These are phyloP conservation scores for Cryptosporidium sp. DNA, from an alignment of 169 alveolate species.

Conservation along the genomic window DNA sequence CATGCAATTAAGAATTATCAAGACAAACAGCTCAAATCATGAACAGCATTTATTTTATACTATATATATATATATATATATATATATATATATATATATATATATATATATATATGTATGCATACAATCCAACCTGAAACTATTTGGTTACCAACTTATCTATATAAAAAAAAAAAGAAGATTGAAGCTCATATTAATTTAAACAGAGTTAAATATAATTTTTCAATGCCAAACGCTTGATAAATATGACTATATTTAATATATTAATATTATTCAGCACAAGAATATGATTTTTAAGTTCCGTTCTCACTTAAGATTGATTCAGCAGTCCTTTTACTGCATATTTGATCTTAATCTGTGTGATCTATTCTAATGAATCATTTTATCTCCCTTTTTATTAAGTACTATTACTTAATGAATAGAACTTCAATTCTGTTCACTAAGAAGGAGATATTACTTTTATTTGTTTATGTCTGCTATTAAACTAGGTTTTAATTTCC, in stretches of 20 bases:
- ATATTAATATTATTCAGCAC: too few relatives aligned
- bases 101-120: too few relatives aligned
- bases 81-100: too few relatives aligned
- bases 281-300: too few relatives aligned
- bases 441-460: too few relatives aligned
- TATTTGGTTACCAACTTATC: not conserved
- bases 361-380: not conserved
- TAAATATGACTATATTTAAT: too few relatives aligned
- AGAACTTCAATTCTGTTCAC: not conserved
- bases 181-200: not conserved
- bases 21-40: conserved; percentile 63
- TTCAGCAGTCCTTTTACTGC: not conserved
- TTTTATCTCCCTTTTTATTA: not conserved
- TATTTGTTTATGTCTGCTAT: too few relatives aligned
- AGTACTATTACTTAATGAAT: not conserved
- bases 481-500: too few relatives aligned
- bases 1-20: conserved; percentile 93
- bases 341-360: not conserved
- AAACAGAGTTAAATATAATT: not conserved
- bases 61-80: too few relatives aligned
- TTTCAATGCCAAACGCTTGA: not conserved
- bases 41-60: not conserved
- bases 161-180: too few relatives aligned
- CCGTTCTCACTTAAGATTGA: not conserved
- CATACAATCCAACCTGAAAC: not conserved